These are phyloP conservation scores for Podospora sp. DNA, from an alignment of 495 filamentous ascomycete species.

Conservation along the genomic window DNA sequence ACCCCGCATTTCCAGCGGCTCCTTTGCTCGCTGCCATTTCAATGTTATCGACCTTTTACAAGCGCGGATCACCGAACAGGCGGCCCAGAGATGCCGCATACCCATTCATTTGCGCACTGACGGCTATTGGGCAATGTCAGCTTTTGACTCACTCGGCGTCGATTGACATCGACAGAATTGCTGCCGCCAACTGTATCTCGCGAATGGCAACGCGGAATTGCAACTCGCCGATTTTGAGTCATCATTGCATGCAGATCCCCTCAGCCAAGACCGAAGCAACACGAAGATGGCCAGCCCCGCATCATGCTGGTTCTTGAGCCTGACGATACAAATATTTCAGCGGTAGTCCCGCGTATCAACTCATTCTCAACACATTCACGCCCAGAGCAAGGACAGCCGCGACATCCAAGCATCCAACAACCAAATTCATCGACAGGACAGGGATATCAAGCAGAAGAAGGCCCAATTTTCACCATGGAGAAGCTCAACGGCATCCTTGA, in stretches of 20 bases:
- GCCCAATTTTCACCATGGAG: not conserved
- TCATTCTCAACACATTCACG: not conserved
- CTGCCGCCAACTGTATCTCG: not conserved
- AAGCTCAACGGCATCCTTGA: conserved; percentile 32
- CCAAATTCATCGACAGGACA: no score
- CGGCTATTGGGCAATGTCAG: no score
- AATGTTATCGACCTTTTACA: no score
- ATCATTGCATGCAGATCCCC: conserved; percentile 8
- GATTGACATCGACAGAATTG: no score
- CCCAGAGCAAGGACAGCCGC: no score
- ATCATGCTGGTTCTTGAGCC: not conserved
- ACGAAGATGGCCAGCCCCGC: conserved; percentile 7
- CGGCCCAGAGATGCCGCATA: no score
- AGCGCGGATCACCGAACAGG: no score
- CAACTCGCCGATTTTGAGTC: not conserved
- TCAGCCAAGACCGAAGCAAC: not conserved
- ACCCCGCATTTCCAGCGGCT: no score
- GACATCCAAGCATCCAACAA: no score
- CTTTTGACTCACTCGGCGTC: no score
- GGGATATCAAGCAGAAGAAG: not conserved
- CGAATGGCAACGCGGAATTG: not conserved
- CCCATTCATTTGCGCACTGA: no score
- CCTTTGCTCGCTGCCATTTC: no score
- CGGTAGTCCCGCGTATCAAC: not conserved
- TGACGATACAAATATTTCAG: not conserved